phyloP scores from a whole-genome alignment of 1,284 basidiomycete species.

The Caloboletus inedulis region DNA sequence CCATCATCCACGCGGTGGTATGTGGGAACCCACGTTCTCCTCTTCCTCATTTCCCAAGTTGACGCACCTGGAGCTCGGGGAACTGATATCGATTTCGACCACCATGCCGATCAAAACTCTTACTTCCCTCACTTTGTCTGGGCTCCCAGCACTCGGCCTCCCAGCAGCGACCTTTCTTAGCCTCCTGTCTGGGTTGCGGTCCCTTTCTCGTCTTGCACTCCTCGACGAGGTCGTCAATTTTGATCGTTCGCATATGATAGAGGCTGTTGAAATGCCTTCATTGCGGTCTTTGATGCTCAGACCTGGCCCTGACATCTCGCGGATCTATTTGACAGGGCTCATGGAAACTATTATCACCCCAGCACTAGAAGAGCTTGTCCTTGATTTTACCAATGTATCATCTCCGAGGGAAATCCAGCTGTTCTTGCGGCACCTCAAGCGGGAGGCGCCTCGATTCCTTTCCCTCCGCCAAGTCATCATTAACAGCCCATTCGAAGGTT shows the following conservation, averaged over 20 bases:
- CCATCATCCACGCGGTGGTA: slow-evolving; percentile 20
- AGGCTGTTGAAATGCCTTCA: slow-evolving; percentile 19
- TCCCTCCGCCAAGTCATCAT: slow-evolving; percentile 21
- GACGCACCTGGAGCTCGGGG: slow-evolving; percentile 23
- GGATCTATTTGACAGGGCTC: slow-evolving; percentile 25
- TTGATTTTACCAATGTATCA: slow-evolving; percentile 26
- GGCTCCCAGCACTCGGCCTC: slow-evolving; percentile 24
- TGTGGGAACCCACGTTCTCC: slow-evolving; percentile 17
- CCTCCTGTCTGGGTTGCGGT: slow-evolving; percentile 23
- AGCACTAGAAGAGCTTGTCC: slow-evolving; percentile 22
- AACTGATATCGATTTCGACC: slow-evolving; percentile 16
- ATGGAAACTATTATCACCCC: slow-evolving; percentile 27
- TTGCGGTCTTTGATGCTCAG: slow-evolving; percentile 23
- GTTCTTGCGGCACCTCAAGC: slow-evolving; percentile 30
- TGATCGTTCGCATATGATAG: slow-evolving; percentile 11
- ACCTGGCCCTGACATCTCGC: slow-evolving; percentile 32
- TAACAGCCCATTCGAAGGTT: slow-evolving; percentile 27
- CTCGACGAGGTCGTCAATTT: slow-evolving; percentile 32
- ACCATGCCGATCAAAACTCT: slow-evolving; percentile 18
- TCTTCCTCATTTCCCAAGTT: slow-evolving; percentile 26
- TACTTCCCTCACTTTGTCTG: slow-evolving; percentile 26
- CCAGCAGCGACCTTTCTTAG: slow-evolving; percentile 20
- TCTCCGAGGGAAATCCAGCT: slow-evolving; percentile 30
- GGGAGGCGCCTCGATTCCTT: slow-evolving; percentile 26
- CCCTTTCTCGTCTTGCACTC: slow-evolving; percentile 25